Conservation (phyloP, 2,329 filamentous ascomycete species). For the Didymella pinodella region DNA sequence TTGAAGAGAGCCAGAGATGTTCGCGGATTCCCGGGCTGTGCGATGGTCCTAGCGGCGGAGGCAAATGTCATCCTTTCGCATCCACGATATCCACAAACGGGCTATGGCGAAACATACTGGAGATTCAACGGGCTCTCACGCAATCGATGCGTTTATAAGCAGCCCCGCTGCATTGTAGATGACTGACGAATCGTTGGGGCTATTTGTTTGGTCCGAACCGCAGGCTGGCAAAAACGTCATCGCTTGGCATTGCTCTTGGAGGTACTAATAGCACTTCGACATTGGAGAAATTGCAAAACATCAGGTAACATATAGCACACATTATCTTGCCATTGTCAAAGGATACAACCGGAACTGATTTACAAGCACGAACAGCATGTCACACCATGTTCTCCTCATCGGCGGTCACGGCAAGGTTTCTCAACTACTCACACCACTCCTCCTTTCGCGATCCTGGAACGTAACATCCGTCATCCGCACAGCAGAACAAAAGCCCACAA, state of each 20-base stretch:
- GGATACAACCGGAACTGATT: no score
- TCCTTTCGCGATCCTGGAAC: constrained; percentile 76
- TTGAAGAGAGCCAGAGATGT: not conserved
- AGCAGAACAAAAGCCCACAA: constrained; percentile 69
- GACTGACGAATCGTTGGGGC: constrained; percentile 10
- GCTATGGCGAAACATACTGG: constrained; percentile 1
- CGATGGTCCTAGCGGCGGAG: not conserved
- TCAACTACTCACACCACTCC: constrained; percentile 75
- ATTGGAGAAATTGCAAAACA: not conserved
- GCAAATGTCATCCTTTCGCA: not conserved
- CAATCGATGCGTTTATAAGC: constrained; percentile 22
- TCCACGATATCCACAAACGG: not conserved
- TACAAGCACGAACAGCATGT: constrained; percentile 27
- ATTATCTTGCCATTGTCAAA: no score
- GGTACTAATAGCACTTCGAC: constrained; percentile 15
- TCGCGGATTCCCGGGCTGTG: not conserved
- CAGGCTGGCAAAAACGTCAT: constrained; percentile 13
- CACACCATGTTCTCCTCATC: constrained; percentile 68
- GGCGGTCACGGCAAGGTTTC: constrained; percentile 85
- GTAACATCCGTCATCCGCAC: constrained; percentile 81
- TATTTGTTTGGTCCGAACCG: constrained; percentile 15
- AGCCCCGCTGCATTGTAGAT: not conserved
- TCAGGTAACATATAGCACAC: no score
- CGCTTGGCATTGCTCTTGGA: constrained; percentile 11
- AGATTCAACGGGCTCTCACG: constrained; percentile 8